Evolutionary conservation across 2,329 filamentous ascomycete genomes (phyloP), one percentile per base, ranked within the genome.

Genomic region (Nemania sp.): DNA sequence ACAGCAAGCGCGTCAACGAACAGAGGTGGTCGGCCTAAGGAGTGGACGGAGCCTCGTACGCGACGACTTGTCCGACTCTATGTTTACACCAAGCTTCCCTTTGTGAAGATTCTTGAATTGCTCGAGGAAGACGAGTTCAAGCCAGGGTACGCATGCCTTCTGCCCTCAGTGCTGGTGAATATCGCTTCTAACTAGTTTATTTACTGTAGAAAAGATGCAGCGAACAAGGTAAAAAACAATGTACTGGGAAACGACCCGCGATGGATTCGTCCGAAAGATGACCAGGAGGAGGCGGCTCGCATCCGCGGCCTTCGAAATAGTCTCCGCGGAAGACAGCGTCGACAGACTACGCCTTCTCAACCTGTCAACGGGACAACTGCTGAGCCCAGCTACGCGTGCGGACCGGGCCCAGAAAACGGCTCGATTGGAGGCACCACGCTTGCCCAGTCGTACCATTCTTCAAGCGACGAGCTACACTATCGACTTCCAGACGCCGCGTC

Each of bases 221-320:
- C 78, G 28, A 80, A 81, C 63, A 84, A 84, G 69, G 81, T 78
- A 19, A 76, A 84, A 59, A 79, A 80, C 49, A 71, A 73, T 6
- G 75, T 82, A 56, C 74, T 84, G 26, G 81, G 82, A 58, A 81
- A 84, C 56, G 79, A 85, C 31, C 79, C 81, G 24, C 75, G 81
- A 64, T 83, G 81, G 75, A 72, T 84, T 44, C 77, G 80, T 17
- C 80, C 81, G 1, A 76, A 75, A 54, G 75, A 72, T 30, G 70
- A 75, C 9, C 72, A 74, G 15, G 80, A 84, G 46, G 81, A 82
- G 75, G 70, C 70, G 39, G 73, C 75, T 26, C 79, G 80, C 23
- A 73, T 83, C 26, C 59, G 62, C 11, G 68, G 68, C 7, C 65
- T 76, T 12, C 71, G 70, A 48, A 60, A 68, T 19, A 68, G 73